These are phyloP conservation scores for Lizonia empirigonia DNA, from an alignment of 2,329 filamentous ascomycete genomes.

Conservation along the genomic window DNA sequence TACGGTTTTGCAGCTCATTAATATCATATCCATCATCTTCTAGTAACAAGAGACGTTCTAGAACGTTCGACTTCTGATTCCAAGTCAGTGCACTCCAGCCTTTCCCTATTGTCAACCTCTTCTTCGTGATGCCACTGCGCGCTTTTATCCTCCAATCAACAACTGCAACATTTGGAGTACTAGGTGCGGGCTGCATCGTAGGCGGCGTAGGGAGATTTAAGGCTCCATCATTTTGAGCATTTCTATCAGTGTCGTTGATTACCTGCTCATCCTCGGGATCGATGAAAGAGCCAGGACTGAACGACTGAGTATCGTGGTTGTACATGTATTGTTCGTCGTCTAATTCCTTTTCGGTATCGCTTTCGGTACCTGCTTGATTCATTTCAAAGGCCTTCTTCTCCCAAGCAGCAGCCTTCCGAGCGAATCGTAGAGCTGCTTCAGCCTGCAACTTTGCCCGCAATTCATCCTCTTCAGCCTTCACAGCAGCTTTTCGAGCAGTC, in stretches of 20 bases:
- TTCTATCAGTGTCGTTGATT: no score
- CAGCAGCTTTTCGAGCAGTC: neutral
- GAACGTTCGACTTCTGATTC: constrained; percentile 11
- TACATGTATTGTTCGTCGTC: neutral
- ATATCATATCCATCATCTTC: constrained; percentile 2
- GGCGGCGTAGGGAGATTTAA: neutral
- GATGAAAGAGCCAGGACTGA: no score
- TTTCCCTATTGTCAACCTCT: constrained; percentile 4
- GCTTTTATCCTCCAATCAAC: constrained; percentile 6
- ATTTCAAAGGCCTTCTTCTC: no score
- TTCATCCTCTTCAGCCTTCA: neutral
- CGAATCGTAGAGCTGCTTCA: neutral
- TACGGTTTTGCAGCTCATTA: neutral
- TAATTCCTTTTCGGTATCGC: neutral
- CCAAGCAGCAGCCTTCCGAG: neutral
- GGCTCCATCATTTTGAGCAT: neutral
- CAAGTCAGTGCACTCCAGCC: constrained; percentile 11
- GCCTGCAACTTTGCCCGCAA: neutral
- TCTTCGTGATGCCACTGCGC: neutral
- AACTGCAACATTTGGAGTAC: neutral
- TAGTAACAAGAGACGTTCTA: constrained; percentile 5
- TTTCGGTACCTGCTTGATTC: neutral
- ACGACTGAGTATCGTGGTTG: neutral
- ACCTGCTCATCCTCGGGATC: neutral
- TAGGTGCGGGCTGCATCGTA: neutral